Conservation (phyloP, 305 asterid species). For the Fraxinus paxiana region DNA sequence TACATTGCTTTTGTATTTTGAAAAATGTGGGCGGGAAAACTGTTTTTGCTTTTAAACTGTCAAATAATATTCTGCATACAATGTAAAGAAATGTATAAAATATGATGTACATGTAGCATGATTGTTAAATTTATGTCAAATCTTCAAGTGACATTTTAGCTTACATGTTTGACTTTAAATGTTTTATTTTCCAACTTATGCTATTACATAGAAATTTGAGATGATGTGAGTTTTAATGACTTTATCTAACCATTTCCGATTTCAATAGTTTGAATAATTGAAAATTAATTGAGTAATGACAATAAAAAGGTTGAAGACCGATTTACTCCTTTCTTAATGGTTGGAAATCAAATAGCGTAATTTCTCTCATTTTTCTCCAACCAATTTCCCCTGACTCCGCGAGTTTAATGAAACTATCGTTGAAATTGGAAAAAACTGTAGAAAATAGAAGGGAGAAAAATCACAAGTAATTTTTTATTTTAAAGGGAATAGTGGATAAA, state of each 20-base stretch:
- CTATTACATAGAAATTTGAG: background rate
- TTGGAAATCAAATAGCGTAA: background rate
- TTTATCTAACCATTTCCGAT: background rate
- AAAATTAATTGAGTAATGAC: background rate
- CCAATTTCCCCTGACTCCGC: background rate
- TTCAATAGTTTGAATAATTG: background rate
- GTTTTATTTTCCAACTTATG: background rate
- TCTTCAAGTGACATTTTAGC: background rate
- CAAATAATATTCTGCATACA: too few relatives aligned
- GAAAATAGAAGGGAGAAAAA: background rate
- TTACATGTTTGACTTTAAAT: background rate
- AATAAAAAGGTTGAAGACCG: too few relatives aligned
- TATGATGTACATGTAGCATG: background rate
- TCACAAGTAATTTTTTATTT: background rate
- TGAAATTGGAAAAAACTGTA: background rate
- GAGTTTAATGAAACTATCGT: too few relatives aligned
- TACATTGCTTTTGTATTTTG: too few relatives aligned
- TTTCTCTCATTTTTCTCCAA: background rate
- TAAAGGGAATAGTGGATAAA: too few relatives aligned
- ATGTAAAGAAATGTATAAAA: too few relatives aligned
- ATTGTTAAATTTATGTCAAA: too few relatives aligned
- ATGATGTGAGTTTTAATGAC: background rate
- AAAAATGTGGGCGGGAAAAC: too few relatives aligned
- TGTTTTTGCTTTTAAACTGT: too few relatives aligned
- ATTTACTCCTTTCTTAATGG: too few relatives aligned